These are phyloP conservation scores for Neofusicoccum kwambonambiense DNA, from an alignment of 2,329 filamentous ascomycete species.

Conservation along the genomic window DNA sequence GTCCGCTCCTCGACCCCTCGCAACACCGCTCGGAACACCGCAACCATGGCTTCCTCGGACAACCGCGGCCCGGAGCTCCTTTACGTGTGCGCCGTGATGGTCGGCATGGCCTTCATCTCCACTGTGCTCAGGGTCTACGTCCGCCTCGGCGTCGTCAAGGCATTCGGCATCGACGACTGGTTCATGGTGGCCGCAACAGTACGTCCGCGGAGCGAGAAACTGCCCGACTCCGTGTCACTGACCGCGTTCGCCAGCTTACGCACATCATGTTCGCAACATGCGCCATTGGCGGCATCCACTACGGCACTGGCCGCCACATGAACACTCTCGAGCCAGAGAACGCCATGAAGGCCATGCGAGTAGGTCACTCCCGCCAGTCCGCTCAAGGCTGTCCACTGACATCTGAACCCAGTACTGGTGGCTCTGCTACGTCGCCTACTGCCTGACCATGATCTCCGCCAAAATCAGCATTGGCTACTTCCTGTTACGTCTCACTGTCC, in stretches of 20 bases:
- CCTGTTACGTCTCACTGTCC: constrained; percentile 3
- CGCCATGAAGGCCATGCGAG: constrained; percentile 27
- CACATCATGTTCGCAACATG: constrained; percentile 17
- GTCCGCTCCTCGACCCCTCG: neutral
- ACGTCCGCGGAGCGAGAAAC: neutral
- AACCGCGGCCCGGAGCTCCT: constrained; percentile 6
- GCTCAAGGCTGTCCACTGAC: neutral
- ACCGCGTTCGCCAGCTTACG: constrained; percentile 8
- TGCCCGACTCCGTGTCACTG: constrained; percentile 24
- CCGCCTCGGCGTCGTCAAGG: constrained; percentile 34
- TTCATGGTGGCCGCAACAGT: constrained; percentile 27
- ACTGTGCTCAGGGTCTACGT: constrained; percentile 30
- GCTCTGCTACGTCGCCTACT: constrained; percentile 18
- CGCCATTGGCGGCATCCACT: constrained; percentile 15
- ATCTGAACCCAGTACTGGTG: constrained; percentile 8
- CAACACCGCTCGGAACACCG: neutral
- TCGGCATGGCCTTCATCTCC: neutral
- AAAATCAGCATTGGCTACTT: constrained; percentile 13
- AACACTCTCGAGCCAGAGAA: constrained; percentile 24
- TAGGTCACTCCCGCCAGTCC: neutral
- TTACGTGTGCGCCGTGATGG: neutral
- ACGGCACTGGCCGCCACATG: constrained; percentile 21
- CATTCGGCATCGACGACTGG: constrained; percentile 37
- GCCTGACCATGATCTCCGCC: constrained; percentile 16
- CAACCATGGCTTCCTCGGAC: neutral